Percentiles rank a stretch among this genome's conserved stretches.
Conservation (phyloP, 2,329 filamentous ascomycete genomes). For the Botrytis deweyae region DNA sequence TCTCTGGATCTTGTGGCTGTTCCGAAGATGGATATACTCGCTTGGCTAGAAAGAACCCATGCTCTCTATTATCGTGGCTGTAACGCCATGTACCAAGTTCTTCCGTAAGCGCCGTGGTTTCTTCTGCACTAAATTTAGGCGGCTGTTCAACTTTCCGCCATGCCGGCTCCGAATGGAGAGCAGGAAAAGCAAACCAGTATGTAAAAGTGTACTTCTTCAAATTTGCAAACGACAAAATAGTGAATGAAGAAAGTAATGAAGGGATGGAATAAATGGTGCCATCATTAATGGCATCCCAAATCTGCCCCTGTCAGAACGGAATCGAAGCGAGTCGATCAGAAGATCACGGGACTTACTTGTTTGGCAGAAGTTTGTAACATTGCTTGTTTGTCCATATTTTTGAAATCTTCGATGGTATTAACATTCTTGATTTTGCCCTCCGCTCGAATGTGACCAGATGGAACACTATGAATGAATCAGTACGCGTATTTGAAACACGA, state of each 20-base stretch:
- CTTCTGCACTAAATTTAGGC: slow-evolving; percentile 59
- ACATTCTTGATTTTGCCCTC: slow-evolving; percentile 95
- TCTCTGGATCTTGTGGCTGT: slow-evolving; percentile 48
- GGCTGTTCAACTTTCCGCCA: slow-evolving; percentile 64
- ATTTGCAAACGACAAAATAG: slow-evolving; percentile 88
- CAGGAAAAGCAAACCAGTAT: slow-evolving; percentile 98
- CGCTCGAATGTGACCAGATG: slow-evolving; percentile 72
- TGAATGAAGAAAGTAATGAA: slow-evolving; percentile 84
- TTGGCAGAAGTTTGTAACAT: slow-evolving; percentile 76
- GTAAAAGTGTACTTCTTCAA: slow-evolving; percentile 96
- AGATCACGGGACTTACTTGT: slow-evolving; percentile 55
- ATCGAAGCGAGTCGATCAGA: not conserved
- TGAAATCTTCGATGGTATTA: slow-evolving; percentile 94
- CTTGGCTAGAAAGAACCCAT: slow-evolving; percentile 95
- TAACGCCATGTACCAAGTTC: slow-evolving; percentile 86
- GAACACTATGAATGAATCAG: slow-evolving; percentile 51
- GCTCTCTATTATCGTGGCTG: slow-evolving; percentile 75
- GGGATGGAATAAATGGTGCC: slow-evolving; percentile 95
- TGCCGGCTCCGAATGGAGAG: slow-evolving; percentile 80
- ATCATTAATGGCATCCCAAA: slow-evolving; percentile 97
- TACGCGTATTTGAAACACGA: not conserved
- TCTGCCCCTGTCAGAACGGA: slow-evolving; percentile 50
- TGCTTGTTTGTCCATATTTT: slow-evolving; percentile 73
- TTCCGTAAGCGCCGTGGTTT: slow-evolving; percentile 79
- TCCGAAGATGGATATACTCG: slow-evolving; percentile 50